These are phyloP conservation scores for Aspergillus sp. DNA, from an alignment of 2,329 filamentous ascomycete genomes.

Conservation along the genomic window DNA sequence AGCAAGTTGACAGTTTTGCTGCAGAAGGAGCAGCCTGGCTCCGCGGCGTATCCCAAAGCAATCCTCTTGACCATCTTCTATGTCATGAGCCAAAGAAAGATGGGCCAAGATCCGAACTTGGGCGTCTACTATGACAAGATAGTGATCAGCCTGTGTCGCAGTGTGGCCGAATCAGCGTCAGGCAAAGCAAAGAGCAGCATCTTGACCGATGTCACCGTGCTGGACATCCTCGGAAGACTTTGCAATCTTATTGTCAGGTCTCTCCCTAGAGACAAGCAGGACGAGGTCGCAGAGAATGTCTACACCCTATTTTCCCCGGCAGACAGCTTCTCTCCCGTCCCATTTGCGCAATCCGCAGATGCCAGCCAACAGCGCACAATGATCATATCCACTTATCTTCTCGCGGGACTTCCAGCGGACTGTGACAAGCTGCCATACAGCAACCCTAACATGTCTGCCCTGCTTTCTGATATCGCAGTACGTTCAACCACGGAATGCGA, in stretches of 20 bases:
- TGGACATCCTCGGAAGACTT: constrained; percentile 62
- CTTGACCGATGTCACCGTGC: constrained; percentile 51
- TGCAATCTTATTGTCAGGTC: constrained; percentile 59
- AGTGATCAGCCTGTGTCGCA: constrained; percentile 44
- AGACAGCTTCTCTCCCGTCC: constrained; percentile 35
- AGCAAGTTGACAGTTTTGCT: constrained; percentile 62
- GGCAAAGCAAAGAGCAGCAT: constrained; percentile 35
- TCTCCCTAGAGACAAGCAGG: constrained; percentile 53
- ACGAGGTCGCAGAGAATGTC: constrained; percentile 52
- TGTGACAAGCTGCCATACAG: constrained; percentile 31
- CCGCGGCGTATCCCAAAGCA: constrained; percentile 56
- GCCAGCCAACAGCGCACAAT: constrained; percentile 46
- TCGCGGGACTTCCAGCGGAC: constrained; percentile 52
- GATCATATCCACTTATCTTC: constrained; percentile 58
- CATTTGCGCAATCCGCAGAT: constrained; percentile 31
- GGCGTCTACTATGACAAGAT: constrained; percentile 53
- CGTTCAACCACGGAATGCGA: constrained; percentile 32
- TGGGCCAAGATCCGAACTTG: constrained; percentile 43
- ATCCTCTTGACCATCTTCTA: constrained; percentile 63
- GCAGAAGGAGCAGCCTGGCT: constrained; percentile 46
- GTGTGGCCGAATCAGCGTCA: constrained; percentile 37
- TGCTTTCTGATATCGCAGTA: constrained; percentile 38
- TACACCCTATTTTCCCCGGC: constrained; percentile 53
- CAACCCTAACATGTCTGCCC: constrained; percentile 29
- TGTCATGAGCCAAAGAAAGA: constrained; percentile 55